These are phyloP conservation scores for Pulicaria dysenterica DNA, from an alignment of 129 eudicot species.

Conservation along the genomic window DNA sequence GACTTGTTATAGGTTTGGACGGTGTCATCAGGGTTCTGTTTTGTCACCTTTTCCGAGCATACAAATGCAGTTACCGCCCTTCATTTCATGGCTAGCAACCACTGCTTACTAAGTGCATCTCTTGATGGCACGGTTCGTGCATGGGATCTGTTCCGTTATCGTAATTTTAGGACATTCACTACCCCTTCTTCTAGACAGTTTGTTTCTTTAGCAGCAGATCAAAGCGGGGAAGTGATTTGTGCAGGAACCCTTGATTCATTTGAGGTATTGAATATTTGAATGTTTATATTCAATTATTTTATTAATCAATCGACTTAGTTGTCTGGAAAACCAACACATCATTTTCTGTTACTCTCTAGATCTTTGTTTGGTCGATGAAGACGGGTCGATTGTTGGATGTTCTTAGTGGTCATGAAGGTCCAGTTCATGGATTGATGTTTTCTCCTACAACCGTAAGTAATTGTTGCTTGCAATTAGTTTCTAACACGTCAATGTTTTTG, in stretches of 20 bases:
- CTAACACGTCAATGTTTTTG: not conserved
- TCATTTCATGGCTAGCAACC: constrained; percentile 85
- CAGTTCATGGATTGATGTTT: constrained; percentile 94
- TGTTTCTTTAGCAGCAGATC: constrained; percentile 93
- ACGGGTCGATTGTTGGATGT: constrained; percentile 87
- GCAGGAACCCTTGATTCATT: constrained; percentile 99
- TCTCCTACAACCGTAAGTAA: constrained; percentile 85
- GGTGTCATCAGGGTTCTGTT: constrained; percentile 90
- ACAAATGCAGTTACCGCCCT: constrained; percentile 98
- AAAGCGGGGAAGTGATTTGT: constrained; percentile 98
- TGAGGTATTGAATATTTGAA: constrained; percentile 54
- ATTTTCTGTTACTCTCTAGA: constrained; percentile 37
- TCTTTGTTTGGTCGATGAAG: constrained; percentile 99
- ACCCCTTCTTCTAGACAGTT: constrained; percentile 93
- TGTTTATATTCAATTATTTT: not conserved
- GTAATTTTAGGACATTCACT: constrained; percentile 89
- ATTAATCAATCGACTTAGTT: not conserved
- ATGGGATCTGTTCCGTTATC: constrained; percentile 91
- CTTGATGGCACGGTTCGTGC: constrained; percentile 99
- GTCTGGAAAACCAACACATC: constrained; percentile 19
- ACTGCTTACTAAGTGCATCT: constrained; percentile 89
- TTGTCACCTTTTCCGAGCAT: constrained; percentile 92
- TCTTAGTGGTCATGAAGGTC: constrained; percentile 98
- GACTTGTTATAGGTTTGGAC: constrained; percentile 82
- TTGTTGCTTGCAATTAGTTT: not conserved